Conservation (phyloP, 225 moss, liverwort and hornwort genomes). For the Marchantia polymorpha region DNA sequence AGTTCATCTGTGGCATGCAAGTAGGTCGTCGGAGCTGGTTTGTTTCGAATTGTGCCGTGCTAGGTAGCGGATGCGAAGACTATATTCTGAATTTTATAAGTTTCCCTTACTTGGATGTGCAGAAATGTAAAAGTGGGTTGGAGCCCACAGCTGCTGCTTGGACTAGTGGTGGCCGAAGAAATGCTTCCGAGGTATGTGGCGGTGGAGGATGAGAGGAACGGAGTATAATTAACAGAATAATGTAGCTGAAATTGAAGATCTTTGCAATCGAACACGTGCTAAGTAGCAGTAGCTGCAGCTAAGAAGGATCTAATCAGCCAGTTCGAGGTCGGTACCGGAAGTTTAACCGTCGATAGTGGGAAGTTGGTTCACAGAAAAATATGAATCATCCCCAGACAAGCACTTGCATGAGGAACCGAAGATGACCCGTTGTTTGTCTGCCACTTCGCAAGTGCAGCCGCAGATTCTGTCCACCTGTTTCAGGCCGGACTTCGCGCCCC, state of each 20-base stretch:
- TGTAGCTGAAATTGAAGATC: constrained; percentile 4
- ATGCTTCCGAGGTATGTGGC: constrained; percentile 40
- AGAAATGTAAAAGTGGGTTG: constrained; percentile 33
- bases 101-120: constrained; percentile 8
- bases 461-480: constrained; percentile 40
- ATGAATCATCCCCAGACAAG: neutral
- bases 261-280: neutral
- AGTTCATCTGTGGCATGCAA: no score
- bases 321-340: neutral
- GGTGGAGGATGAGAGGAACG: neutral
- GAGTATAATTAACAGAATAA: neutral
- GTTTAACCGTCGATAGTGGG: neutral
- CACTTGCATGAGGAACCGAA: constrained; percentile 13
- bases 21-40: neutral
- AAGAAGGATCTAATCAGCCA: neutral
- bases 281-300: constrained; percentile 12
- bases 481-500: constrained; percentile 30
- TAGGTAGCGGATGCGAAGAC: neutral
- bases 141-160: constrained; percentile 29
- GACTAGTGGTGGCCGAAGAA: constrained; percentile 35
- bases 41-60: neutral
- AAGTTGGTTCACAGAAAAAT: constrained; percentile 8
- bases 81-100: neutral
- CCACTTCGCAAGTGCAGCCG: constrained; percentile 42
- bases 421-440: constrained; percentile 13